These are phyloP conservation scores for Henningerozyma blattae DNA, from an alignment of 805 yeast species.

Conservation along the genomic window DNA sequence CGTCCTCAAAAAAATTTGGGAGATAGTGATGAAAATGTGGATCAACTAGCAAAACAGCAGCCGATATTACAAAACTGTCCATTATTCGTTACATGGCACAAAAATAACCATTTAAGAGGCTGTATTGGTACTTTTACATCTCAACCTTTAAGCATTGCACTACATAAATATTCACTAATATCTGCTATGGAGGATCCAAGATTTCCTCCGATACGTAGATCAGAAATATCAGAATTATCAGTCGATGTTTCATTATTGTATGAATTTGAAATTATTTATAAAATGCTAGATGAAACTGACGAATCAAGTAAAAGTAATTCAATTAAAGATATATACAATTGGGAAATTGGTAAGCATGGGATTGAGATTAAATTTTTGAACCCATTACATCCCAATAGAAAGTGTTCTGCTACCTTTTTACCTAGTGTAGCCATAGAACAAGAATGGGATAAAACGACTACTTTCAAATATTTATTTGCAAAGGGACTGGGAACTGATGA, in stretches of 20 bases:
- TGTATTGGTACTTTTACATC: slow-evolving; percentile 84
- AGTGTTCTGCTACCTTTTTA: slow-evolving; percentile 65
- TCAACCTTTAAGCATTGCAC: slow-evolving; percentile 42
- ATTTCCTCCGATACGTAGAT: slow-evolving; percentile 47
- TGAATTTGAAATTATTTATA: slow-evolving; percentile 28
- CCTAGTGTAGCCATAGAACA: slow-evolving; percentile 89
- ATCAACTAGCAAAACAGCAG: neutral
- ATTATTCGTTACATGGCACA: neutral
- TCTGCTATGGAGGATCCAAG: slow-evolving; percentile 74
- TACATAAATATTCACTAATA: slow-evolving; percentile 46
- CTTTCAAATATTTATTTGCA: slow-evolving; percentile 2
- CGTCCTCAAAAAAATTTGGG: no score
- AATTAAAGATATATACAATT: slow-evolving; percentile 39
- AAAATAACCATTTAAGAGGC: slow-evolving; percentile 43
- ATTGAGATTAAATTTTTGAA: slow-evolving; percentile 43
- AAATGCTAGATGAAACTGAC: slow-evolving; percentile 50
- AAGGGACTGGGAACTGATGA: slow-evolving; percentile 19
- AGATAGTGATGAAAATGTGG: no score
- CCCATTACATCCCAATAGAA: slow-evolving; percentile 23
- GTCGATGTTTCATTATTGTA: slow-evolving; percentile 23
- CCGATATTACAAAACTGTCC: neutral
- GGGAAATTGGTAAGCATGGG: slow-evolving; percentile 82
- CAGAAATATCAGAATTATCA: slow-evolving; percentile 43
- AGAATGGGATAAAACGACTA: slow-evolving; percentile 41
- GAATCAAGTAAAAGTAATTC: slow-evolving; percentile 25